Evolutionary conservation across 176 grass and related monocot genomes (phyloP), one percentile per base, ranked within the genome.

Genomic region (Rhynchospora tenuis): DNA sequence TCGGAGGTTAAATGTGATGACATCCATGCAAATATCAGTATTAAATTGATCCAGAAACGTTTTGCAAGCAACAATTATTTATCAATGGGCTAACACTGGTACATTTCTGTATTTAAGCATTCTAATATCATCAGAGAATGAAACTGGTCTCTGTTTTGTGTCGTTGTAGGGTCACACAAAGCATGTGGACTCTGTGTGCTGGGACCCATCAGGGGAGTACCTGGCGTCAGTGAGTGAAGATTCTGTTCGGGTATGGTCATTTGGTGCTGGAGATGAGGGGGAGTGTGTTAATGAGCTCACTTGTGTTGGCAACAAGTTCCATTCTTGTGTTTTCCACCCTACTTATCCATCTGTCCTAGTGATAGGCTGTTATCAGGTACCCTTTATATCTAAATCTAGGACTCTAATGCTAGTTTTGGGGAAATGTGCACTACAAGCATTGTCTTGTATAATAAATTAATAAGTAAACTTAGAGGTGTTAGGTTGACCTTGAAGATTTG

Each of bases 241-340:
- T 50, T 89, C 82, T 9, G 92, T 95, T 2, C 89, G 86, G 80
- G 90, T 98, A 77, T 98, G 95, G 95, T 98, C 91, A 2, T 87
- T 98, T 80, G 54, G 84, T 52, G 81, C 91, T 74, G 89, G 92
- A 16, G 86, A 86, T 59, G 91, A 93, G 58, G 91, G 91, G 56
- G 95, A 98, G 78, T 95, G 92, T 86, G 75, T 95, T 47, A 69
- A 93, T 17, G 93, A 95, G 80, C 85, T 98, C 86, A 93, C 84
- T 56, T 93, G 90, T 73, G 91, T 88, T 0, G 95, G 92, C 14
- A 98, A 95, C 86, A 90, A 95, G 81, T 98, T 98, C 28, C 87
- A 98, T 45, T 95, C 95, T 27, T 98, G 95, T 80, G 95, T 91
- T 86, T 98, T 98, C 64, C 95, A 98, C 75, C 93, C 95, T 56